Conservation (phyloP, 345 rosid species). For the Arabidopsis arenosa region DNA sequence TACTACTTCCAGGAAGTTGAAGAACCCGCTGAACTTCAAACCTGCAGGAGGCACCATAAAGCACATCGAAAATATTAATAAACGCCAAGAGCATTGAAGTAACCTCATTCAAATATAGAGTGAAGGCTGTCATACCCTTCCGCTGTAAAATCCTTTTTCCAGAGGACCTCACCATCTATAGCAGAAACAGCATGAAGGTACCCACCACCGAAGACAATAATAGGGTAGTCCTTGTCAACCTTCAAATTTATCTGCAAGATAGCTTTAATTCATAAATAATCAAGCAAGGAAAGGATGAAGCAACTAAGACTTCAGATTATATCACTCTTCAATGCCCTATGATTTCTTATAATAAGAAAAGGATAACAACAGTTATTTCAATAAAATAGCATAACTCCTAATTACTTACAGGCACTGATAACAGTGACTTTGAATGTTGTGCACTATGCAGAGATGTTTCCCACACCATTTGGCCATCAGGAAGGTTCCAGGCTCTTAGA, state of each 20-base stretch:
- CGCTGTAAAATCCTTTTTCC: slow-evolving; percentile 80
- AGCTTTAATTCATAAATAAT: slow-evolving; percentile 23
- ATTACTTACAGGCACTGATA: slow-evolving; percentile 69
- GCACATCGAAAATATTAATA: slow-evolving; percentile 15
- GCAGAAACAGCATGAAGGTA: slow-evolving; percentile 87
- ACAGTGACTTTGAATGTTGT: slow-evolving; percentile 61
- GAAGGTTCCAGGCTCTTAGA: slow-evolving; percentile 97
- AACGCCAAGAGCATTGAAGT: slow-evolving; percentile 4
- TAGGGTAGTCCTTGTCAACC: slow-evolving; percentile 69
- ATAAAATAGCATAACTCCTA: slow-evolving; percentile 26
- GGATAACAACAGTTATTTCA: background rate
- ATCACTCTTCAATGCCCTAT: background rate
- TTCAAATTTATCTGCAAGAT: slow-evolving; percentile 64
- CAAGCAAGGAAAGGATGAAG: slow-evolving; percentile 21
- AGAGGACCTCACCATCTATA: slow-evolving; percentile 81
- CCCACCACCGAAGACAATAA: slow-evolving; percentile 72
- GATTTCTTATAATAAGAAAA: slow-evolving; percentile 11
- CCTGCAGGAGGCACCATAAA: slow-evolving; percentile 53
- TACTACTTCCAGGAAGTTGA: slow-evolving; percentile 61
- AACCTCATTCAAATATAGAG: slow-evolving; percentile 12
- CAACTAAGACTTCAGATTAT: slow-evolving; percentile 8
- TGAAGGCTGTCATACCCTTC: slow-evolving; percentile 66
- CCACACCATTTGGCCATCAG: slow-evolving; percentile 99
- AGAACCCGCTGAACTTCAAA: slow-evolving; percentile 76
- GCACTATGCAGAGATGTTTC: slow-evolving; percentile 71